Evolutionary conservation across 2,329 filamentous ascomycete genomes (phyloP).

Genomic region (Simplicillium aogashimaense): DNA sequence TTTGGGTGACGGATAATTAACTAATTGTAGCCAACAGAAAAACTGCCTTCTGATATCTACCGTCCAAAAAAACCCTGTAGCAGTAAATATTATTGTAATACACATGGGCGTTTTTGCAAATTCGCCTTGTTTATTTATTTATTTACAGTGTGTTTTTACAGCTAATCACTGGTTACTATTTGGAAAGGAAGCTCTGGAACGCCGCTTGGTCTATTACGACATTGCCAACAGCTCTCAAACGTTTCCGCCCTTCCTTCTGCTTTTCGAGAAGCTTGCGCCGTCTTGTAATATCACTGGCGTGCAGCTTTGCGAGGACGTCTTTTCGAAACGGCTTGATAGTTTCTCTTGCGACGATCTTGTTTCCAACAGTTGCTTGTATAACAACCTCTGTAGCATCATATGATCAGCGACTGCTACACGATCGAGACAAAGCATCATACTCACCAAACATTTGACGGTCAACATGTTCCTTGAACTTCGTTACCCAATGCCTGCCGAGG

Average conservation of each 20-base stretch:
- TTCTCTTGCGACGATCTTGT: constrained; percentile 77
- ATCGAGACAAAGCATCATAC: constrained; percentile 7
- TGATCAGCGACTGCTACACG: background rate
- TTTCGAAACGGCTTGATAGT: constrained; percentile 96
- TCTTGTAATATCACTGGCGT: constrained; percentile 78
- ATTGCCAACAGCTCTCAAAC: constrained; percentile 73
- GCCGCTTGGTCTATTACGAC: constrained; percentile 94
- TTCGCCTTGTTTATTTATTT: no score
- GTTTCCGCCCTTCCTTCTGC: constrained; percentile 92
- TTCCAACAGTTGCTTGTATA: constrained; percentile 83
- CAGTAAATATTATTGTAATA: no score
- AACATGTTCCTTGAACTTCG: constrained; percentile 94
- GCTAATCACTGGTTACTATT: no score
- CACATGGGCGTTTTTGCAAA: no score
- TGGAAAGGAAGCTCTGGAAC: constrained; percentile 88
- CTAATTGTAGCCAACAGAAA: no score
- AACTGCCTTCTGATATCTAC: no score
- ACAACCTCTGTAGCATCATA: constrained; percentile 54
- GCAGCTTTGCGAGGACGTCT: constrained; percentile 86
- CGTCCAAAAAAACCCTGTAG: no score
- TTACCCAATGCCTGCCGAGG: constrained; percentile 79
- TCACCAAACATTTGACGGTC: constrained; percentile 82
- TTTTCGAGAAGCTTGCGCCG: constrained; percentile 85
- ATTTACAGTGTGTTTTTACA: no score
- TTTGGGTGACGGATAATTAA: no score